phyloP scores from a whole-genome alignment of 495 filamentous ascomycete species.

The Aspergillus bridgeri region DNA sequence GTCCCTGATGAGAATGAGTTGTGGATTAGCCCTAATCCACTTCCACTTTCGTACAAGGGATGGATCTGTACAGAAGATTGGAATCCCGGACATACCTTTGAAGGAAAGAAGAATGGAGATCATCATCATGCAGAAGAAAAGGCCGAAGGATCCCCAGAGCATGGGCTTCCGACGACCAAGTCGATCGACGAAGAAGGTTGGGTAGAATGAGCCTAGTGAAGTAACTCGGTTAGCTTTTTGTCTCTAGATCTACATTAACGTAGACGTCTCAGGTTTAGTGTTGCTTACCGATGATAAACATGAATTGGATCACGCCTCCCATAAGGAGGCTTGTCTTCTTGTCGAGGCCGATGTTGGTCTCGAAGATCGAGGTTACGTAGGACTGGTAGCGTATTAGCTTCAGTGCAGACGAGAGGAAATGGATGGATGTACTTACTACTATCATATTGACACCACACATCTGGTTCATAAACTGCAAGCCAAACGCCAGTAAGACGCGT shows the following conservation, averaged over 20 bases:
- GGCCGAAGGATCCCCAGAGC: slow-evolving; percentile 53
- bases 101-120: slow-evolving; percentile 50
- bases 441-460: slow-evolving; percentile 50
- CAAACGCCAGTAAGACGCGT: slow-evolving; percentile 49
- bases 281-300: slow-evolving; percentile 31
- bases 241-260: neutral
- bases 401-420: no score
- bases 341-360: slow-evolving; percentile 46
- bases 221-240: neutral
- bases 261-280: neutral
- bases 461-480: slow-evolving; percentile 51
- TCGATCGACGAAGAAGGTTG: slow-evolving; percentile 39
- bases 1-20: neutral
- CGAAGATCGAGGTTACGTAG: slow-evolving; percentile 31
- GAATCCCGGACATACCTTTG: slow-evolving; percentile 16
- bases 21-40: neutral
- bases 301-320: slow-evolving; percentile 43
- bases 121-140: slow-evolving; percentile 51
- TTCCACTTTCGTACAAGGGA: no score
- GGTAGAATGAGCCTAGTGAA: slow-evolving; percentile 29
- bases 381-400: neutral
- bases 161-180: slow-evolving; percentile 58
- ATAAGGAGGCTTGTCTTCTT: slow-evolving; percentile 45
- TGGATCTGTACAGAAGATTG: neutral
- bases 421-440: slow-evolving; percentile 17